These are phyloP conservation scores for Pichia membranifaciens DNA, from an alignment of 805 yeast species.

Conservation along the genomic window DNA sequence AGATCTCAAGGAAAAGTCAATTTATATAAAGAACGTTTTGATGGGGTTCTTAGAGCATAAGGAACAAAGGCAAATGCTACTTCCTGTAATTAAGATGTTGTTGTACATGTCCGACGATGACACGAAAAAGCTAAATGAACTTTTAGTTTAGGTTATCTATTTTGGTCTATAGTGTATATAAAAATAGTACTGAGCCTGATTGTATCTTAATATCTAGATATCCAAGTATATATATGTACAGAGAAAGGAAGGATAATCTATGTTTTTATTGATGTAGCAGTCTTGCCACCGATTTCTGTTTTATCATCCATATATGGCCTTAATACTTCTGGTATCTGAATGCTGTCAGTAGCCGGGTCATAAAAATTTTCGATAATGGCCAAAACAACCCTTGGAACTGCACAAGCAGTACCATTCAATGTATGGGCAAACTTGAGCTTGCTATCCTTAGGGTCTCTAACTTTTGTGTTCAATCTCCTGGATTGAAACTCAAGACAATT, in stretches of 20 bases:
- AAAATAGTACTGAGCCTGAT: no score
- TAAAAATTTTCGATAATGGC: slow-evolving; percentile 87
- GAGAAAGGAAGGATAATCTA: no score
- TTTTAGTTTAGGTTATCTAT: neutral
- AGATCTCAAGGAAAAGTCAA: slow-evolving; percentile 44
- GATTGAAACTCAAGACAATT: slow-evolving; percentile 91
- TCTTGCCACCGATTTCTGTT: slow-evolving; percentile 26
- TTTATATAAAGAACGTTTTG: slow-evolving; percentile 84
- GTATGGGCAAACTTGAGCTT: slow-evolving; percentile 63
- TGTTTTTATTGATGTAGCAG: no score
- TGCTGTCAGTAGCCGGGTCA: slow-evolving; percentile 47
- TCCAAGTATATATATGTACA: no score
- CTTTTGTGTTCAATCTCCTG: slow-evolving; percentile 70
- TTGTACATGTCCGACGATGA: slow-evolving; percentile 66
- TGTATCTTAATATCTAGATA: no score
- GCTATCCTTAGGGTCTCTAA: slow-evolving; percentile 28
- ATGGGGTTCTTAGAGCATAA: slow-evolving; percentile 86
- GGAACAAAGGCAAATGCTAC: slow-evolving; percentile 79
- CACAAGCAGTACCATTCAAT: slow-evolving; percentile 92
- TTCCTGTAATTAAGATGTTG: slow-evolving; percentile 80
- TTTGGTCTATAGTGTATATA: neutral
- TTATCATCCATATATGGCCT: slow-evolving; percentile 68
- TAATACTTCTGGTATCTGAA: slow-evolving; percentile 63
- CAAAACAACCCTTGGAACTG: slow-evolving; percentile 84
- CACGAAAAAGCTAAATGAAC: slow-evolving; percentile 51